phyloP scores from a whole-genome alignment of 352 stramenopile genomes.

The Globisporangium emineosum region DNA sequence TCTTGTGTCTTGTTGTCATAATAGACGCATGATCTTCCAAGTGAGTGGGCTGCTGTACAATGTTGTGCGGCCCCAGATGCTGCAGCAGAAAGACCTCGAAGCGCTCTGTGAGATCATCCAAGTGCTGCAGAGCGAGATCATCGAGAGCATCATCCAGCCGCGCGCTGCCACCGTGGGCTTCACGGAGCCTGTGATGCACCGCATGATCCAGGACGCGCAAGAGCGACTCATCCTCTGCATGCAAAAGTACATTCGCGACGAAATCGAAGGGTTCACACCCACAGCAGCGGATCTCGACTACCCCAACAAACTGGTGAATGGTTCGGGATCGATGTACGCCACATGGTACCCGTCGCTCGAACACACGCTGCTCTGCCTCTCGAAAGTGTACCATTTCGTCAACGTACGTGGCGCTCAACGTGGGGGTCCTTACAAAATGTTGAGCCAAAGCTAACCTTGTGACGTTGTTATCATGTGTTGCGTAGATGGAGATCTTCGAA shows the following conservation, averaged over 20 bases:
- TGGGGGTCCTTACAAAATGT: background rate
- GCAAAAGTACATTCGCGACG: constrained; percentile 81
- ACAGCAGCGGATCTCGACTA: constrained; percentile 60
- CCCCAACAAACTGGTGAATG: constrained; percentile 54
- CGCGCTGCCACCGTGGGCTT: constrained; percentile 45
- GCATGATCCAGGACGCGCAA: constrained; percentile 82
- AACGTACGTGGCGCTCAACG: constrained; percentile 39
- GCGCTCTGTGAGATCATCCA: constrained; percentile 77
- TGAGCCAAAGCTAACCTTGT: background rate
- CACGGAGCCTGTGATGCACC: constrained; percentile 73
- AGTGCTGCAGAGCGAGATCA: constrained; percentile 71
- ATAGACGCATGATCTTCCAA: constrained; percentile 74
- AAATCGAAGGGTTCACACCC: constrained; percentile 76
- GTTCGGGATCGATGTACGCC: constrained; percentile 52
- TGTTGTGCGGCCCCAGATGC: constrained; percentile 55
- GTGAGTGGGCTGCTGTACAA: constrained; percentile 74
- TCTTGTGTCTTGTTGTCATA: background rate
- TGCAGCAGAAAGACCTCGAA: constrained; percentile 76
- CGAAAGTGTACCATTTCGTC: constrained; percentile 82
- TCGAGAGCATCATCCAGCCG: constrained; percentile 66
- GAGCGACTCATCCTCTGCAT: constrained; percentile 82
- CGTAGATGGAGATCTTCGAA: constrained; percentile 82
- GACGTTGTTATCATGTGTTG: background rate
- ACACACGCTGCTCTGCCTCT: constrained; percentile 82
- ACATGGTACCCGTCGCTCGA: constrained; percentile 84